Conservation (phyloP, 1,139 yeast genomes). For the Citeromyces hawaiiensis region DNA sequence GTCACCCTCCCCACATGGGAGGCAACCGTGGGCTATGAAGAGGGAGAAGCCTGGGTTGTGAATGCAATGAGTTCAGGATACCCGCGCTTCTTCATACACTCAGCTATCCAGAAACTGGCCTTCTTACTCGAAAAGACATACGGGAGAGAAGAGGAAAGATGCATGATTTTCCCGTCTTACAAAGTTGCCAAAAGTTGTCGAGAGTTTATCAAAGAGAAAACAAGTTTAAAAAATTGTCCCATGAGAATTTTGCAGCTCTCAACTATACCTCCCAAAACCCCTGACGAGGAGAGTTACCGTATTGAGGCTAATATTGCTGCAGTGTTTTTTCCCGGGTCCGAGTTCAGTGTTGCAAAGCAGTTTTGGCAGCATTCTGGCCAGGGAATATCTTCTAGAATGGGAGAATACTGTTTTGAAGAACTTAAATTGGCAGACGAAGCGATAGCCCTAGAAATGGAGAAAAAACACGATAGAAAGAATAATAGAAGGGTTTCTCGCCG, state of each 20-base stretch:
- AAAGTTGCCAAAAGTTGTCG: slow-evolving; percentile 77
- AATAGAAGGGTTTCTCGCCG: slow-evolving; percentile 11
- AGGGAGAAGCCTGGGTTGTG: slow-evolving; percentile 79
- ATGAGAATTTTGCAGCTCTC: slow-evolving; percentile 70
- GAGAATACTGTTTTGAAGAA: slow-evolving; percentile 67
- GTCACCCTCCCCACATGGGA: slow-evolving; percentile 93
- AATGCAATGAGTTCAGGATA: slow-evolving; percentile 74
- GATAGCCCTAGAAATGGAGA: not conserved
- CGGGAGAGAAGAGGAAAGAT: slow-evolving; percentile 64
- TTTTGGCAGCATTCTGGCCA: slow-evolving; percentile 98
- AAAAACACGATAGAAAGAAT: slow-evolving; percentile 3
- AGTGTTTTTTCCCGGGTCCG: slow-evolving; percentile 54
- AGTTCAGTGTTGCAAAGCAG: slow-evolving; percentile 54
- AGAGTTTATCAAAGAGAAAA: slow-evolving; percentile 42
- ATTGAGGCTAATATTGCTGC: slow-evolving; percentile 61
- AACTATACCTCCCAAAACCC: slow-evolving; percentile 53
- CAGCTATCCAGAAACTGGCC: slow-evolving; percentile 50
- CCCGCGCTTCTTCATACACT: slow-evolving; percentile 79
- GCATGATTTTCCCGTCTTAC: slow-evolving; percentile 68
- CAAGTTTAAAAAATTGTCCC: slow-evolving; percentile 18
- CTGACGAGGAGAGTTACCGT: slow-evolving; percentile 43
- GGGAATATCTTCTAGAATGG: slow-evolving; percentile 81
- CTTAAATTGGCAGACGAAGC: slow-evolving; percentile 20
- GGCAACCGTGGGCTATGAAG: slow-evolving; percentile 85
- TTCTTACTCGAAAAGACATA: slow-evolving; percentile 38